Evolutionary conservation across 2,329 filamentous ascomycete genomes (phyloP).

Genomic region (Colletotrichum acutatum): DNA sequence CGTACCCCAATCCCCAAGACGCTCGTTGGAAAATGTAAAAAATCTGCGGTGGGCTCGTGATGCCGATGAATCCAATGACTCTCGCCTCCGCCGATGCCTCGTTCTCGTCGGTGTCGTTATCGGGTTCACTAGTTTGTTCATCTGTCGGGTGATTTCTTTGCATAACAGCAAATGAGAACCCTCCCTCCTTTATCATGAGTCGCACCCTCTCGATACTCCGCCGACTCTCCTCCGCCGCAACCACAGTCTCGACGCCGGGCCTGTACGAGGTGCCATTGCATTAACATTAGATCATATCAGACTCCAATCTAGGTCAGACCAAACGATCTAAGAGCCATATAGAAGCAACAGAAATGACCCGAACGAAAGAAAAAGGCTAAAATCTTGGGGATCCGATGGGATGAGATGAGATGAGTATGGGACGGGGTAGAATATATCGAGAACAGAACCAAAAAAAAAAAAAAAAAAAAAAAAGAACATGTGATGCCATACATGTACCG

Average conservation of each 20-base stretch:
- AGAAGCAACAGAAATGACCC: not conserved
- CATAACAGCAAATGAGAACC: not conserved
- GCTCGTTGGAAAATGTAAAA: not conserved
- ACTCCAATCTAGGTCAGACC: no score
- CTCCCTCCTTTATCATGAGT: not conserved
- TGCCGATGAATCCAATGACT: not conserved
- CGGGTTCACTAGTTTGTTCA: rapidly evolving
- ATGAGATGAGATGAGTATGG: not conserved
- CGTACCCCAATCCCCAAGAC: not conserved
- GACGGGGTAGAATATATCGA: not conserved
- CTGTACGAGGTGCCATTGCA: not conserved
- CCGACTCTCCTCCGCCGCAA: not conserved
- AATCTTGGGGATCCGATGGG: no score
- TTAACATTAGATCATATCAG: not conserved
- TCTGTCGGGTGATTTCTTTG: not conserved
- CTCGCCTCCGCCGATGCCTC: no score
- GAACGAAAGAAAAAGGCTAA: not conserved
- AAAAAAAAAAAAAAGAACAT: not conserved
- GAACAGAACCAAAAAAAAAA: no score
- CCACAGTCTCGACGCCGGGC: not conserved
- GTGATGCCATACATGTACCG: not conserved
- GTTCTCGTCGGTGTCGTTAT: not conserved
- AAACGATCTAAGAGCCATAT: no score
- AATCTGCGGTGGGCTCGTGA: not conserved
- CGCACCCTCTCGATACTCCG: not conserved